These are phyloP conservation scores for Eutypa lata DNA, from an alignment of 2,329 filamentous ascomycete species.

Conservation along the genomic window DNA sequence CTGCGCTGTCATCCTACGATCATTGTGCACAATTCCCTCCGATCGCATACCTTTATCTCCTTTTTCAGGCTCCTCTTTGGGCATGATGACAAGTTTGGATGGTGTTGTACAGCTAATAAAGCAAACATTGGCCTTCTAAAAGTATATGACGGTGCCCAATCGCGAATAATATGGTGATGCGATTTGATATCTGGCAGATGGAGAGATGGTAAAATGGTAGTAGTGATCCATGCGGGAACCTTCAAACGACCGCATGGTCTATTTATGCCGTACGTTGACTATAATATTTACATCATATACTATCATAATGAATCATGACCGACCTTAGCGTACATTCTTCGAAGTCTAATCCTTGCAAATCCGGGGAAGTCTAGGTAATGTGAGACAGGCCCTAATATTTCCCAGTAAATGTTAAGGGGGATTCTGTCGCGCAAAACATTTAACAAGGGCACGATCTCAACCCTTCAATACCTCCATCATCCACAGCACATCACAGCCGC, in stretches of 20 bases:
- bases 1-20: no score
- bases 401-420: no score
- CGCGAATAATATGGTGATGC: no score
- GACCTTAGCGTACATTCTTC: background rate
- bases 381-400: no score
- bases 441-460: no score
- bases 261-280: background rate
- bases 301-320: background rate
- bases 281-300: background rate
- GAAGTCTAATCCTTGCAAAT: background rate
- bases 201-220: no score
- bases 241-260: background rate
- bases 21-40: background rate
- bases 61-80: slow-evolving; percentile 12
- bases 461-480: no score
- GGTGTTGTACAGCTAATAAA: background rate
- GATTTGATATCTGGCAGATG: background rate
- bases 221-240: background rate
- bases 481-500: no score
- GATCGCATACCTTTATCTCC: slow-evolving; percentile 23
- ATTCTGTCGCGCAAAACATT: no score
- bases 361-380: no score
- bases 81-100: slow-evolving; percentile 6
- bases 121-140: no score
- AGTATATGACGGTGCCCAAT: no score